A percentile compares a stretch with the other conserved stretches of the same genome.
These are phyloP conservation scores for Tanacetum coccineum DNA, from an alignment of 129 eudicot genomes.

Conservation along the genomic window DNA sequence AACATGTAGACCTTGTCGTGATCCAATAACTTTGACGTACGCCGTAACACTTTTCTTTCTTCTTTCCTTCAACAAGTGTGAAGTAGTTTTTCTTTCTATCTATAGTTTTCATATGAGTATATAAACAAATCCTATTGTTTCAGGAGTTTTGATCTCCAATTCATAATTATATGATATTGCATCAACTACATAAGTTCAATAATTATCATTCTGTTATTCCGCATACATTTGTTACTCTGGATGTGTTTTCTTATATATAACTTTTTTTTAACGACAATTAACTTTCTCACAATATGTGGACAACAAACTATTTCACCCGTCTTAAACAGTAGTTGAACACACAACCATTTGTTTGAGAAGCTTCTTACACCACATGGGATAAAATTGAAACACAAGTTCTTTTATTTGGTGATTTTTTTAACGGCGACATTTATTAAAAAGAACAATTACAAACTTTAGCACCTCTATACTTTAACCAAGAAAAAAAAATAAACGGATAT, in stretches of 20 bases:
- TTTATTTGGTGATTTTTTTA: too few species aligned
- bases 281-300: too few species aligned
- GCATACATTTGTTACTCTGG: neutral
- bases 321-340: too few species aligned
- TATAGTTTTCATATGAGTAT: conserved; percentile 12
- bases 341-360: too few species aligned
- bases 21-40: conserved; percentile 4
- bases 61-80: conserved; percentile 19
- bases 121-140: conserved; percentile 21
- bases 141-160: conserved; percentile 25
- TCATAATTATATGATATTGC: conserved; percentile 15
- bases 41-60: conserved; percentile 8
- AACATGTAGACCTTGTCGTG: conserved; percentile 35
- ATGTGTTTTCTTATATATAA: neutral
- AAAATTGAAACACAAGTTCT: too few species aligned
- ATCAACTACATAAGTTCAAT: conserved; percentile 16
- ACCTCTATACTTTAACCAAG: too few species aligned
- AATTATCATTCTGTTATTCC: conserved; percentile 4
- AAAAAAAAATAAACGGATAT: too few species aligned
- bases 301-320: too few species aligned
- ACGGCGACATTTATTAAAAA: too few species aligned
- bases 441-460: too few species aligned
- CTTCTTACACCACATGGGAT: too few species aligned
- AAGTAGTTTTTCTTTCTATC: conserved; percentile 14
- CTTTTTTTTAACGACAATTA: too few species aligned